phyloP scores from a whole-genome alignment of 2,329 filamentous ascomycete genomes.

The Aspergillus novofumigatus region DNA sequence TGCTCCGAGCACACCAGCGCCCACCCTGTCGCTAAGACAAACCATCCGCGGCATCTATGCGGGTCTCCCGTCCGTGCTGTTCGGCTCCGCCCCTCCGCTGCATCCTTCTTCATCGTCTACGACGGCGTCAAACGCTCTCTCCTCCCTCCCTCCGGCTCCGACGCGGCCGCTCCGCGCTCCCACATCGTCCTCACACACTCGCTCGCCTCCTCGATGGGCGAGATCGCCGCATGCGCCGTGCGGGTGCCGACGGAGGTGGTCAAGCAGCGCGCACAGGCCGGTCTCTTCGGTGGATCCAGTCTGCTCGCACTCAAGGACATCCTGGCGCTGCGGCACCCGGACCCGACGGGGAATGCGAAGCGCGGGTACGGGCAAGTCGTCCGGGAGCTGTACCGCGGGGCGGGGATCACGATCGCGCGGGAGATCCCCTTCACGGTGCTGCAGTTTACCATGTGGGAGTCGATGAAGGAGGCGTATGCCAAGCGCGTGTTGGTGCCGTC shows the following conservation, averaged over 20 bases:
- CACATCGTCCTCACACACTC: slow-evolving; percentile 62
- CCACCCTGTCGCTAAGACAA: slow-evolving; percentile 71
- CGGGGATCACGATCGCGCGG: slow-evolving; percentile 85
- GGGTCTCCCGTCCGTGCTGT: slow-evolving; percentile 81
- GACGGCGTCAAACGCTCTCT: slow-evolving; percentile 64
- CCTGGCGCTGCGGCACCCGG: slow-evolving; percentile 46
- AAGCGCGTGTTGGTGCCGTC: slow-evolving; percentile 23
- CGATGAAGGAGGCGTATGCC: slow-evolving; percentile 62
- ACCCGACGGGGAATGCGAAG: slow-evolving; percentile 30
- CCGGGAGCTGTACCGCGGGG: slow-evolving; percentile 85
- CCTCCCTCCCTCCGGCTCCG: slow-evolving; percentile 33
- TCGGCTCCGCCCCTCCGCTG: slow-evolving; percentile 88
- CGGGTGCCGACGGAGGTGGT: slow-evolving; percentile 94
- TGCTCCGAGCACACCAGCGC: slow-evolving; percentile 53
- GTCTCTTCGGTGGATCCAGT: slow-evolving; percentile 69
- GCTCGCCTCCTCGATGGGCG: slow-evolving; percentile 77
- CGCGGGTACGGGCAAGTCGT: slow-evolving; percentile 57
- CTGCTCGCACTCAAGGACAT: slow-evolving; percentile 67
- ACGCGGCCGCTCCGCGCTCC: slow-evolving; percentile 24
- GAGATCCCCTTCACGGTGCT: slow-evolving; percentile 97
- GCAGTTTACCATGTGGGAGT: slow-evolving; percentile 96
- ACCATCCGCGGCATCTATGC: slow-evolving; percentile 91
- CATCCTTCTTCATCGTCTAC: slow-evolving; percentile 96
- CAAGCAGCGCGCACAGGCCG: slow-evolving; percentile 93
- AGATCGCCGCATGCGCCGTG: slow-evolving; percentile 87